Percentiles rank a stretch among this genome's conserved stretches.
Conservation (phyloP, 192 early-diverging fungal genomes). For the Coemansia sp. region DNA sequence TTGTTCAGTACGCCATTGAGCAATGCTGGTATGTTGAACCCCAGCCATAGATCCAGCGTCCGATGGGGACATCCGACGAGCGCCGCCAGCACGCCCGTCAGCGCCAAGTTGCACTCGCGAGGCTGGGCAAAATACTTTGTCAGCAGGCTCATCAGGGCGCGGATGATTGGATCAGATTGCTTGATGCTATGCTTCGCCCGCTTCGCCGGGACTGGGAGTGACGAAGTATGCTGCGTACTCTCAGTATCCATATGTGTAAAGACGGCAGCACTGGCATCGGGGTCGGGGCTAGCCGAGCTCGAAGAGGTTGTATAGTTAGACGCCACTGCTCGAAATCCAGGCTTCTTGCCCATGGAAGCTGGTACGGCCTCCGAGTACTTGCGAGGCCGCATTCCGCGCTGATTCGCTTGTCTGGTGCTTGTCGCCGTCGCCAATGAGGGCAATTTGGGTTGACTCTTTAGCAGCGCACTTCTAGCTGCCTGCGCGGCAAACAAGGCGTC, state of each 20-base stretch:
- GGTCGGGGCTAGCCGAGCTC: conserved; percentile 1
- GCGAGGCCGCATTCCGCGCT: conserved; percentile 48
- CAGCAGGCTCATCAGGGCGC: conserved; percentile 68
- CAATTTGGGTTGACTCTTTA: not conserved
- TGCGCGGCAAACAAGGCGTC: conserved; percentile 49
- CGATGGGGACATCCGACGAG: conserved; percentile 77
- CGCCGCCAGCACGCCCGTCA: conserved; percentile 89
- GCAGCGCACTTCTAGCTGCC: conserved; percentile 26
- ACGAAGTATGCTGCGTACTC: not conserved
- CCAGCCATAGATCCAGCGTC: conserved; percentile 71
- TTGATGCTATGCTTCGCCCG: conserved; percentile 49
- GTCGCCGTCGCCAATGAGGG: not conserved
- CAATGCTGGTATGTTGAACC: conserved; percentile 56
- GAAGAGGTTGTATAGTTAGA: not conserved
- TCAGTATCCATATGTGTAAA: not conserved
- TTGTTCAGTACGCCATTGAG: conserved; percentile 50
- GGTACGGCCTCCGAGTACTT: conserved; percentile 55
- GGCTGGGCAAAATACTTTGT: conserved; percentile 86
- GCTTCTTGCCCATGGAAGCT: not conserved
- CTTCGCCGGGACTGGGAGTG: conserved; percentile 6
- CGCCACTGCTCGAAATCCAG: not conserved
- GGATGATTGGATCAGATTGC: conserved; percentile 68
- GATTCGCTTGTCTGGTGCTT: conserved; percentile 14
- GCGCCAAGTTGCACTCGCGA: conserved; percentile 85
- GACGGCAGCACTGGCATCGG: not conserved